Evolutionary conservation across 2,329 filamentous ascomycete genomes (phyloP), one percentile per base, ranked within the genome.

Genomic region (Penicillium sp.): DNA sequence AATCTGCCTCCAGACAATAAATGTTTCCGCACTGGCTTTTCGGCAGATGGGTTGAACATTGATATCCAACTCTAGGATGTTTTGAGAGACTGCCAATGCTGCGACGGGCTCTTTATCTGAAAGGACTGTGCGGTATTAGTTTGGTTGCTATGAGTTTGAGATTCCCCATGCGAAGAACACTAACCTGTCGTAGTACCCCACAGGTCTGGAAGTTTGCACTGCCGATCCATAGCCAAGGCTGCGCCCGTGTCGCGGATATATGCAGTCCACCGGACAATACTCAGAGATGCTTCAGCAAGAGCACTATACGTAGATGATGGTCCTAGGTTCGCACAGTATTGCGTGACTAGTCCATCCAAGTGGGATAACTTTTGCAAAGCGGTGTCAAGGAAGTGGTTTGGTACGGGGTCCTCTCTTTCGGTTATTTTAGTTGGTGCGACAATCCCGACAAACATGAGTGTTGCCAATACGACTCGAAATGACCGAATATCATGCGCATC

Each of bases 231-330:
- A 17, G 60, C 57, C 4, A 69, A 58, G 17, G 62, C 62, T 31
- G 65, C 67, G 12, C 66, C 67, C 10, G 62, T 66, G 37, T 68
- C 66, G 17, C 67, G 67, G 31, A 69, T 60, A 51, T 67, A 68
- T 1, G 50, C 63, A 51, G 63, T 60, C 67, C 66, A 67, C 6
- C 62, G 62, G 19, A 66, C 35, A 31, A 68, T 41, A 25, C 47
- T 61, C 27, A 68, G 47, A 17, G 66, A 64, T 21, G 65, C 54
- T 10, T 67, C 62, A n/a, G 60, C 47, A 13, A 67, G 57, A 19
- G 42, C 40, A 8, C 50, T 49, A 42, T 69, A 68, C 27, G 42
- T 49, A 2, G 66, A 69, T 6, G 54, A 58, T 10, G 62, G 54
- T 0, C 66, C 66, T 9, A 69, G 35, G 7, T 60, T 63, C 9